Base-by-base conservation (phyloP, 2,329 filamentous ascomycete genomes). In the Hirsutella thompsonii region DNA sequence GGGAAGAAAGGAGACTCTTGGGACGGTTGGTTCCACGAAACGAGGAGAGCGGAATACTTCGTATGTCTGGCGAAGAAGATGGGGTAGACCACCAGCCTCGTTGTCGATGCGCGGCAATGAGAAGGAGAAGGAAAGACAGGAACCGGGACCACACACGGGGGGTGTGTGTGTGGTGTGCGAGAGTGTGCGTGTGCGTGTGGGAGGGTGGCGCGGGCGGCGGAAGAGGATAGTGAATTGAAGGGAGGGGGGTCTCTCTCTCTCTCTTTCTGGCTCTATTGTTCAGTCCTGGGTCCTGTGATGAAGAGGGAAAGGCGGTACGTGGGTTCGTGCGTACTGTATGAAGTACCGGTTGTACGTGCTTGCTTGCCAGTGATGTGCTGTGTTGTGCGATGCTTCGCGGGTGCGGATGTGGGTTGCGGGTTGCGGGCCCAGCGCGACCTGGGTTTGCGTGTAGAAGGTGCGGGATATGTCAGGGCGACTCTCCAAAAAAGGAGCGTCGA, bases 401-500 rank as follows among this genome's bases (percentile, higher is more conserved):
- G 23, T 26, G 23, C 23, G 23, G 23, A 11, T 26, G n/a, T n/a
- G n/a, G n/a, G n/a, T n/a, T n/a, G n/a, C n/a, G n/a, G n/a, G n/a
- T n/a, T n/a, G 23, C 23, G 23, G 23, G 23, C 23, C 23, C 23
- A 26, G 23, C 23, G 23, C 23, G 23, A 26, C 23, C n/a, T n/a
- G n/a, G n/a, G n/a, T 26, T 26, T 26, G 23, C n/a, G 30, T n/a
- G 13, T 13, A 16, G 30, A n/a, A 16, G n/a, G 38, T 39, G 38
- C 30, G 38, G 19, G 30, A 38, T 42, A 42, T 42, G 36, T 42
- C 40, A 42, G 40, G 36, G 39, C 39, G 32, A 20, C 30, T 42
- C 29, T 30, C 37, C 32, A 34, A 6, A 18, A 18, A 39, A 39
- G 29, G 32, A 35, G 20, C 32, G 20, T 34, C 36, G 28, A 38